phyloP scores from a whole-genome alignment of 306 rosid genomes.

The Citrullus amarus region DNA sequence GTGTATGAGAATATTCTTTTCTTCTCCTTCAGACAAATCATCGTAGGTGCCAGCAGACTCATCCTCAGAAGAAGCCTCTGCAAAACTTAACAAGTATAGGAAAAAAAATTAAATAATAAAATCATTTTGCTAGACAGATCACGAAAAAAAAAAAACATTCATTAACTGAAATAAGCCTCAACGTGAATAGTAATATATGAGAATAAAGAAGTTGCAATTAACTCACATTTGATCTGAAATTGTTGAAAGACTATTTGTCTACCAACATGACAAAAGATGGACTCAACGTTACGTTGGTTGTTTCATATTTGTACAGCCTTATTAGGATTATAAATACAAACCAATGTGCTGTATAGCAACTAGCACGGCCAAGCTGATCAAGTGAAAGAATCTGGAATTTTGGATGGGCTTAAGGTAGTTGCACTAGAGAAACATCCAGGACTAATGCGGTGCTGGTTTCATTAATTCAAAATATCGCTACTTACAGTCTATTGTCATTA shows the following conservation, averaged over 20 bases:
- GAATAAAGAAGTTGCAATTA: background rate
- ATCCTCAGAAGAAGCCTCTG: constrained; percentile 29
- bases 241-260: background rate
- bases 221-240: background rate
- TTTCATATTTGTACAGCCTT: background rate
- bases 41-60: constrained; percentile 21
- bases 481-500: background rate
- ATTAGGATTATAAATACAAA: background rate
- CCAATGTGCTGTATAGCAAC: background rate
- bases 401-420: background rate
- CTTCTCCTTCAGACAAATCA: constrained; percentile 23
- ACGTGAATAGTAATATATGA: background rate
- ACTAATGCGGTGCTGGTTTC: background rate
- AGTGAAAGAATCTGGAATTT: background rate
- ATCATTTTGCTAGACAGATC: background rate
- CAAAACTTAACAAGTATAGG: constrained; percentile 21
- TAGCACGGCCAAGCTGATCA: background rate
- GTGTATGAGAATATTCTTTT: constrained; percentile 11
- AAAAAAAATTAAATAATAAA: background rate
- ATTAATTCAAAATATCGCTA: background rate
- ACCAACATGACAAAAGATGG: background rate
- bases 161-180: background rate
- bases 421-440: background rate
- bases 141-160: no score
- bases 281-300: background rate